Conservation (phyloP, 805 yeast genomes). For the Lachancea sp. region DNA sequence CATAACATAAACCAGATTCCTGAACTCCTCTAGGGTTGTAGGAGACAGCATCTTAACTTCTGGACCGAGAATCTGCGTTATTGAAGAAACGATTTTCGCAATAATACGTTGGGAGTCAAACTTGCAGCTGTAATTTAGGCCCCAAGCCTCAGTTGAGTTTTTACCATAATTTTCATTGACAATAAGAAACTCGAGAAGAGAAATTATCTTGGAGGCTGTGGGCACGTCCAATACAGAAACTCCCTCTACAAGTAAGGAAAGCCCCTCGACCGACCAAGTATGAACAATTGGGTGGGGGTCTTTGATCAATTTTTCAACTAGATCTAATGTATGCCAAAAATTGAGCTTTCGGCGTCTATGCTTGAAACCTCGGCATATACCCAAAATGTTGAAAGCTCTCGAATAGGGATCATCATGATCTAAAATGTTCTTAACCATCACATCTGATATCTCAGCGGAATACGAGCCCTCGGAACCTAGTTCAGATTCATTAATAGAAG, state of each 20-base stretch:
- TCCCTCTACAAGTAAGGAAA: conserved; percentile 49
- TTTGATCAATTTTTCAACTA: conserved; percentile 49
- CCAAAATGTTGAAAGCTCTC: conserved; percentile 51
- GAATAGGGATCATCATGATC: conserved; percentile 56
- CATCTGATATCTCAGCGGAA: conserved; percentile 20
- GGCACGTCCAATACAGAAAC: conserved; percentile 42
- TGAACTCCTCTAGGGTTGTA: conserved; percentile 29
- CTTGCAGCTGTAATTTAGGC: conserved; percentile 45
- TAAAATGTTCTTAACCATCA: conserved; percentile 59
- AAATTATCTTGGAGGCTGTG: conserved; percentile 40
- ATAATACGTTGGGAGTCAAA: conserved; percentile 41
- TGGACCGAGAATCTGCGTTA: conserved; percentile 56
- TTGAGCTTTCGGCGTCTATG: conserved; percentile 35
- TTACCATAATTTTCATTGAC: conserved; percentile 46
- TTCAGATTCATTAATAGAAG: conserved; percentile 16
- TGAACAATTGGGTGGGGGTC: conserved; percentile 89
- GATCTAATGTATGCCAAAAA: conserved; percentile 44
- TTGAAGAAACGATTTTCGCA: conserved; percentile 38
- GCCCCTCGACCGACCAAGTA: conserved; percentile 59
- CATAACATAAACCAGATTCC: conserved; percentile 33
- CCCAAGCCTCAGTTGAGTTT: conserved; percentile 37
- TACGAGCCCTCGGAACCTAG: not conserved
- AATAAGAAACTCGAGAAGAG: conserved; percentile 35
- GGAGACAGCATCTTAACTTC: conserved; percentile 34
- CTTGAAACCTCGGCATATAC: conserved; percentile 39